Base-by-base conservation (phyloP, 106 monocot genomes). In the Cymbidium sinense region DNA sequence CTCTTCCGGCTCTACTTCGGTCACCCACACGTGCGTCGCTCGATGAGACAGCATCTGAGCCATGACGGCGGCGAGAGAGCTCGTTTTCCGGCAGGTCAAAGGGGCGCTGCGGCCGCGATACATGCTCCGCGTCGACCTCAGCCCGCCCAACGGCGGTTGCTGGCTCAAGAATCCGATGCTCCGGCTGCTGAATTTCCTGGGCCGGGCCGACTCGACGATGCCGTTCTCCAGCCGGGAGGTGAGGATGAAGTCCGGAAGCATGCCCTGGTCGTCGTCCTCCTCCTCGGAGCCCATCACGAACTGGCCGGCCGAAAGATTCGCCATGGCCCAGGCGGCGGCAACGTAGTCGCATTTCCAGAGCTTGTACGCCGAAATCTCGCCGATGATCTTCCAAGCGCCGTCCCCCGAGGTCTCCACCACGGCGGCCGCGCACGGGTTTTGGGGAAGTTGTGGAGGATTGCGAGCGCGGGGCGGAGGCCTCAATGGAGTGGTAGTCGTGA, bases 51-150 rank as follows among this genome's bases (percentile, higher is more conserved):
- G 80, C 91, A 98, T 84, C 86, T 98, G 96, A 1, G 96, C 96
- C 96, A 98, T 98, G 61, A 98, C 96, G 0, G 96, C 96, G 0
- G 96, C 96, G 33, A 98, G n/a, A n/a, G 96, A 90, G 78, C 91
- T 98, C 8, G 87, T 86, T 20, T 70, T 31, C 82, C 90, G 86
- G 81, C 96, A 98, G 17, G 83, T 93, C 75, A 94, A 61, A 0
- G 90, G 96, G 4, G 82, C 72, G 50, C 94, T 92, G 81, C 96
- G 88, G 11, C 94, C 96, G 1, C 96, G 73, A 75, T 94, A 94
- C 89, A 94, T 89, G 80, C 81, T 86, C 81, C 87, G 77, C 37
- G 71, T 73, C n/a, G 67, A 50, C 74, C 80, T 61, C 51, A 79
- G 18, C n/a, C 82, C 79, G 25, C 81, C 81, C 0, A 55, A 23